Evolutionary conservation across 495 filamentous ascomycete genomes (phyloP).

Genomic region (Letharia lupina): DNA sequence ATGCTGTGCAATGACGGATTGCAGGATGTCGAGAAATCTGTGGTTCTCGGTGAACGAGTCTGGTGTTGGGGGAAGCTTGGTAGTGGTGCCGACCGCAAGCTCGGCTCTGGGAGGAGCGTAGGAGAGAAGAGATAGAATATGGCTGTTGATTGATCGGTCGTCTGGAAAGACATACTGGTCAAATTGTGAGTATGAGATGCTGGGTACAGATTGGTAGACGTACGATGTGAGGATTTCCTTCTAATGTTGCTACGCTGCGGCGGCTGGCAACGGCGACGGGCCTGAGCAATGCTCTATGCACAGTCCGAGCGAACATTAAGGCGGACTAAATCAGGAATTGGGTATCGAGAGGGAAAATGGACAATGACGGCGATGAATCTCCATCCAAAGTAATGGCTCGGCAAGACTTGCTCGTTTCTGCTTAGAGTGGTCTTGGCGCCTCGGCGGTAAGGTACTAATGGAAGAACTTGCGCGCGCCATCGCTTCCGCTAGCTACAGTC

Average conservation of each 20-base stretch:
- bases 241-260: constrained; percentile 15
- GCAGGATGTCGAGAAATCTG: constrained; percentile 64
- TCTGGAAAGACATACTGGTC: constrained; percentile 63
- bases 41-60: constrained; percentile 69
- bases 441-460: too few relatives aligned
- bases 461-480: too few relatives aligned
- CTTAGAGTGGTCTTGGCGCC: too few relatives aligned
- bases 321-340: not conserved
- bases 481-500: too few relatives aligned
- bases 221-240: constrained; percentile 22
- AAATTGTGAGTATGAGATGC: not conserved
- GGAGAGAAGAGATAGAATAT: constrained; percentile 69
- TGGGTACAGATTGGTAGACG: not conserved
- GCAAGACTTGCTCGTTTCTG: not conserved
- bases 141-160: constrained; percentile 32
- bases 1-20: constrained; percentile 60
- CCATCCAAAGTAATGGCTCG: not conserved
- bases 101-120: constrained; percentile 57
- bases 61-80: constrained; percentile 65
- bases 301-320: constrained; percentile 10
- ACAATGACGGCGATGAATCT: not conserved
- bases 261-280: constrained; percentile 2
- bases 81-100: constrained; percentile 69
- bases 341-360: not conserved
- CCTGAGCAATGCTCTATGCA: not conserved